Base-by-base conservation (phyloP, 2,329 filamentous ascomycete genomes). In the Neurospora sp. region DNA sequence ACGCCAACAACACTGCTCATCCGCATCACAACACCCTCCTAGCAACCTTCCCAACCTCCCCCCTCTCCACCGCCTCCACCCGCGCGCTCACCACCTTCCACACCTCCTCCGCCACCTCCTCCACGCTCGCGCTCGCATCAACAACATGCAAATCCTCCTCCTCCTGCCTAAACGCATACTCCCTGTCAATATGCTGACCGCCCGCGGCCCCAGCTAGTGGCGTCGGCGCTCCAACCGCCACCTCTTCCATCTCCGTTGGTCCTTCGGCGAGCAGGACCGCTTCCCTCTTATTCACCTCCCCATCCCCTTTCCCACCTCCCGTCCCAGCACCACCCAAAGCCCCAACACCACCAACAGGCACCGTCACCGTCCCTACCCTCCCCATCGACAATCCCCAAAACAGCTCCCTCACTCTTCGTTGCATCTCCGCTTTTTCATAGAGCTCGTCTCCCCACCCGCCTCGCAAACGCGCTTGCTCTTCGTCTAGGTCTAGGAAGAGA, bases 391-490 rank as follows among this genome's bases (percentile, higher is more conserved):
- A 75, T 0, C 81, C 84, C 81, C 84, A 85, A 79, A 97, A 97
- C 67, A 96, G 78, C 72, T 89, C 86, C 23, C 92, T 83, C 15
- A 98, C 96, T 10, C 89, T 86, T 71, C 85, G 83, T 82, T 99
- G 96, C 88, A 97, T 92, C 76, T 90, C 89, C 71, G 86, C 87
- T 78, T 89, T 91, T 82, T 99, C 96, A 77, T 98, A 99, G 73
- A 92, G 85, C 83, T 99, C 96, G 19, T 85, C 87, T 1, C 96
- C 96, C 83, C 90, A 99, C 0, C 93, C 95, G n/a, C 93, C 93
- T 19, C 96, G 85, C 75, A 85, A 85, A 38, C 87, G 87, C 10
- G 93, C 93, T 71, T 89, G 86, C 67, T 89, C 87, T 42, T 92
- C 87, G 7, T 90, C 88, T 68, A 98, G 86, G 77, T 96, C 92